Conservation (phyloP, 2,329 filamentous ascomycete genomes). For the Falciphora oryzae region DNA sequence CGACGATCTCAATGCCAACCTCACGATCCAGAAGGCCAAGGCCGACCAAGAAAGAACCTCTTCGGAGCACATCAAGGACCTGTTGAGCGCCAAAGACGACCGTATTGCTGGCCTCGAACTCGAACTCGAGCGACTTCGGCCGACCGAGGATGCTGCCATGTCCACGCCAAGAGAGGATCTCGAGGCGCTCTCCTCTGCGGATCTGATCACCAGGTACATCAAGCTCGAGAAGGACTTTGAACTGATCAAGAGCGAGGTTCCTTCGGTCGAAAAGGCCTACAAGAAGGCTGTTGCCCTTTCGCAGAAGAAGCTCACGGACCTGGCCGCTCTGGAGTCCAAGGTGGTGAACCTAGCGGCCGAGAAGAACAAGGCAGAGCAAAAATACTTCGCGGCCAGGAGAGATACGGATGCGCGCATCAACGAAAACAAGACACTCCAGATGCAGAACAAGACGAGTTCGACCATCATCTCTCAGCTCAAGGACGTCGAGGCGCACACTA, state of each 20-base stretch:
- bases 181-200: slow-evolving; percentile 59
- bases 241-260: slow-evolving; percentile 80
- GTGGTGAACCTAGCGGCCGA: slow-evolving; percentile 70
- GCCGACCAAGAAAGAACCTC: slow-evolving; percentile 71
- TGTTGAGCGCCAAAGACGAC: slow-evolving; percentile 72
- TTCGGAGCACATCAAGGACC: slow-evolving; percentile 68
- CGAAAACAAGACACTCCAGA: slow-evolving; percentile 72
- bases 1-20: slow-evolving; percentile 80
- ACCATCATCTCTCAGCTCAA: slow-evolving; percentile 93
- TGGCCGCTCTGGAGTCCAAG: slow-evolving; percentile 70
- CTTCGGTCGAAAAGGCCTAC: slow-evolving; percentile 85
- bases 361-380: slow-evolving; percentile 95
- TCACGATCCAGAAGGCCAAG: slow-evolving; percentile 69
- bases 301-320: slow-evolving; percentile 79
- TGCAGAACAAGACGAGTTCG: slow-evolving; percentile 82
- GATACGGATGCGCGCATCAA: slow-evolving; percentile 79
- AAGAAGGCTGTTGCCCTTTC: slow-evolving; percentile 82
- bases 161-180: slow-evolving; percentile 40
- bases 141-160: slow-evolving; percentile 41
- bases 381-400: slow-evolving; percentile 95
- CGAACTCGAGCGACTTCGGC: slow-evolving; percentile 67
- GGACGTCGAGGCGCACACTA: slow-evolving; percentile 74
- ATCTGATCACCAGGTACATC: slow-evolving; percentile 66
- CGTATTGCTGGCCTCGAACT: slow-evolving; percentile 77
- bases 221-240: slow-evolving; percentile 75